Base-by-base conservation (phyloP, 352 stramenopile species). In the Phytopythium chamaehyphon region DNA sequence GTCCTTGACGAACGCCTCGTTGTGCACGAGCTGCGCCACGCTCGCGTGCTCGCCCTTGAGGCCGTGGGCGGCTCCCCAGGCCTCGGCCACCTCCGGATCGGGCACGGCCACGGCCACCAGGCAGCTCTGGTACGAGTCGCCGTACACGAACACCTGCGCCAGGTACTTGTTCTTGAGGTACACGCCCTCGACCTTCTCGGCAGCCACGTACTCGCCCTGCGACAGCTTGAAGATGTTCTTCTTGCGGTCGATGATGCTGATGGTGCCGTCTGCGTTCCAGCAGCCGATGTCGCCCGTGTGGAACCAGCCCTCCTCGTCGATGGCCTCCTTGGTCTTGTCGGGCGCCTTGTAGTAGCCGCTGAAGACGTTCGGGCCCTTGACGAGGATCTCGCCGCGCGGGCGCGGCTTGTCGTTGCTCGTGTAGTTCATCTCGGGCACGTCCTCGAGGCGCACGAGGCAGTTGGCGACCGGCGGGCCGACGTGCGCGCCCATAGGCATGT, bases 351-450 rank as follows among this genome's bases (percentile, higher is more conserved):
- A 98, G 75, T 99, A 99, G 6, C 96, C 96, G 28, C 61, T 61
- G 56, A 96, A 93, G 16, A 98, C 61, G 49, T 87, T 75, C 6
- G 69, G 64, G 11, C 94, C 93, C 40, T 79, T 88, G 19, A 93
- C 53, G 16, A 79, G 57, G 46, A 90, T 79, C 59, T 90, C 79
- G 4, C 79, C 79, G 28, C 80, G 73, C 12, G 80, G 80, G n/a
- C 69, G 68, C n/a, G 76, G 76, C 43, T 78, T 75, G 65, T 97
- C 88, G 14, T 73, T 76, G 58, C 65, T 89, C 21, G 86, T 86
- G 75, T 99, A 99, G 47, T 87, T 90, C 96, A 99, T 99, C 51
- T 99, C 96, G 0, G 93, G 86, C 10, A 99, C 93, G 66, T 99
- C 92, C 47, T 95, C 84, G 10, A 99, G 84, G 9, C 93, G 87